Evolutionary conservation across 2,329 filamentous ascomycete species (phyloP).

Genomic region (Monosporascus ibericus): DNA sequence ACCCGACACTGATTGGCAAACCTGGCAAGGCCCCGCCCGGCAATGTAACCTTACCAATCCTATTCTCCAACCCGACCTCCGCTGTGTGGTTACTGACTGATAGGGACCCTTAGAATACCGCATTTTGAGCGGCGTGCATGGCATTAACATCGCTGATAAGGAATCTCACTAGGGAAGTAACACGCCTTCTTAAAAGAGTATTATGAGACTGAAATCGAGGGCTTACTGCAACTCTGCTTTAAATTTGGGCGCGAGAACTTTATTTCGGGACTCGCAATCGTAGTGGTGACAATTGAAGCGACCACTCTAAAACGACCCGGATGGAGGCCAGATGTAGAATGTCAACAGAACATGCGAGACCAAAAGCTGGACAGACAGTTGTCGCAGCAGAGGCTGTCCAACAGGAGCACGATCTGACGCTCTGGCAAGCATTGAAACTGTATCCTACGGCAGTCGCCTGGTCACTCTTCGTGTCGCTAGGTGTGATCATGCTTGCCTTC

Average conservation of each 20-base stretch:
- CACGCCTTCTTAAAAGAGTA: too few relatives aligned
- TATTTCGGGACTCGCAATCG: background rate
- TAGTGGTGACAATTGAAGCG: background rate
- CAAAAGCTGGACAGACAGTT: constrained; percentile 6
- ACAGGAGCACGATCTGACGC: constrained; percentile 33
- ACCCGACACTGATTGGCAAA: too few relatives aligned
- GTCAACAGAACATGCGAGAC: constrained; percentile 4
- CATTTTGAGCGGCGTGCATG: too few relatives aligned
- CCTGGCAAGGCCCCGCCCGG: too few relatives aligned
- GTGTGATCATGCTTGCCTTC: constrained; percentile 57
- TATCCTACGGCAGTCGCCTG: constrained; percentile 44
- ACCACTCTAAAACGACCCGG: background rate
- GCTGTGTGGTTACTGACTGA: too few relatives aligned
- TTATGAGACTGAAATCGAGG: too few relatives aligned
- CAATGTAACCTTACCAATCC: too few relatives aligned
- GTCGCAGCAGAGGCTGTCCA: constrained; percentile 29
- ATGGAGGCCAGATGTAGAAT: background rate
- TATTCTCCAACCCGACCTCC: too few relatives aligned
- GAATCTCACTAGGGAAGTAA: too few relatives aligned
- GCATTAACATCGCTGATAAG: too few relatives aligned
- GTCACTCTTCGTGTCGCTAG: constrained; percentile 54
- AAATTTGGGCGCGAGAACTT: background rate
- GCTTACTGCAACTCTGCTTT: background rate
- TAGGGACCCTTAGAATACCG: too few relatives aligned
- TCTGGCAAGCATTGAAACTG: constrained; percentile 33